These are phyloP conservation scores for Colletotrichum chrysophilum DNA, from an alignment of 2,329 filamentous ascomycete species.

Conservation along the genomic window DNA sequence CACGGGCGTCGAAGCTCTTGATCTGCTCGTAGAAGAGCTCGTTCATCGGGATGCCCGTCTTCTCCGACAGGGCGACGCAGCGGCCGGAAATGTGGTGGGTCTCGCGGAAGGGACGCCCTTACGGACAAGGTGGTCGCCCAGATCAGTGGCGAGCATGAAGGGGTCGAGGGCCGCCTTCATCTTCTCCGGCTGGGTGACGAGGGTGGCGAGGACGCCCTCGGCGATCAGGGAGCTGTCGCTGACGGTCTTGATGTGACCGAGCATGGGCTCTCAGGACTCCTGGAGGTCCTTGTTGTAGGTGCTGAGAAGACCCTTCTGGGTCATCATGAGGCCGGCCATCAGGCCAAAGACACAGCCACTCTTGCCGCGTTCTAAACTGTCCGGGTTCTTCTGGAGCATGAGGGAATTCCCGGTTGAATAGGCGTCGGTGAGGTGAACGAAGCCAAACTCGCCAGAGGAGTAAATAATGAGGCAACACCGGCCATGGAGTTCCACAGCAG, in stretches of 20 bases:
- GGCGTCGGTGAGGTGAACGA: constrained; percentile 77
- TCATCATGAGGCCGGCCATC: constrained; percentile 81
- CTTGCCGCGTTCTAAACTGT: no score
- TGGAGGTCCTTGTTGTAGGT: constrained; percentile 95
- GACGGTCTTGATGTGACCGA: constrained; percentile 83
- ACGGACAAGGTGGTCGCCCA: constrained; percentile 68
- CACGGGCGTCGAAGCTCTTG: constrained; percentile 70
- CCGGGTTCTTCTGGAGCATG: constrained; percentile 85
- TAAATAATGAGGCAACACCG: constrained; percentile 84
- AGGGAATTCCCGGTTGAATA: constrained; percentile 76
- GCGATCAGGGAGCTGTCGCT: constrained; percentile 83
- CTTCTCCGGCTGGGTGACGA: constrained; percentile 72
- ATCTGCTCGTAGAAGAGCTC: constrained; percentile 71
- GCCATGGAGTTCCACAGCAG: constrained; percentile 80
- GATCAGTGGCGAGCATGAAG: constrained; percentile 80
- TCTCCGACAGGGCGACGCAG: constrained; percentile 72
- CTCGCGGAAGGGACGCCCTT: constrained; percentile 80
- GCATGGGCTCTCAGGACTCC: constrained; percentile 84
- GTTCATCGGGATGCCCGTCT: constrained; percentile 71
- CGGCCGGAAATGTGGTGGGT: constrained; percentile 80
- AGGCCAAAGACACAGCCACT: constrained; percentile 78
- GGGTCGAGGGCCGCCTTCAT: constrained; percentile 82
- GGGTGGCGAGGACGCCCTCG: constrained; percentile 78
- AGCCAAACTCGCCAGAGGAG: constrained; percentile 76
- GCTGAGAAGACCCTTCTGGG: constrained; percentile 72